Evolutionary conservation across 78 protist genomes (phyloP).

Genomic region (Dictyostelium intermedium): DNA sequence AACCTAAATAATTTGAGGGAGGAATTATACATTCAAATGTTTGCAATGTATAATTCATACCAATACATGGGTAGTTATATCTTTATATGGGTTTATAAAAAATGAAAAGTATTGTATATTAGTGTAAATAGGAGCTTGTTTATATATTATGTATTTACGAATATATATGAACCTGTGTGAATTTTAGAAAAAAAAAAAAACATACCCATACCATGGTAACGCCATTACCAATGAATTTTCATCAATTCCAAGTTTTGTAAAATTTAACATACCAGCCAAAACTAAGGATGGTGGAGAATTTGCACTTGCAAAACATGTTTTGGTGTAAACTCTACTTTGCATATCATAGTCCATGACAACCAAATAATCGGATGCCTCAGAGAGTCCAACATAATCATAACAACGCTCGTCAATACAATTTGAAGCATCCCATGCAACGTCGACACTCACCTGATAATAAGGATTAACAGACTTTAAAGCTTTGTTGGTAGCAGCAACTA

Average conservation of each 20-base stretch:
- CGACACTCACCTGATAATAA: constrained; percentile 59
- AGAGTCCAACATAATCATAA: constrained; percentile 71
- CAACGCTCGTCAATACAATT: constrained; percentile 74
- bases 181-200: background rate
- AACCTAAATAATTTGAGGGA: background rate
- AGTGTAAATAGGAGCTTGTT: no score
- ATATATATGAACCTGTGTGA: no score
- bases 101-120: no score
- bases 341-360: constrained; percentile 85
- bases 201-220: constrained; percentile 84
- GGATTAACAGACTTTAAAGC: constrained; percentile 37
- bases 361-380: constrained; percentile 64
- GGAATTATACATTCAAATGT: background rate
- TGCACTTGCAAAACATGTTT: constrained; percentile 74
- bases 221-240: constrained; percentile 68
- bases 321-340: constrained; percentile 35
- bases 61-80: constrained; percentile 77
- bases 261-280: constrained; percentile 47
- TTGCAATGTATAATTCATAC: background rate
- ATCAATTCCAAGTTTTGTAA: constrained; percentile 55
- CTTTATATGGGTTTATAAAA: no score
- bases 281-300: constrained; percentile 68
- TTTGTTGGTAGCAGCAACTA: constrained; percentile 23
- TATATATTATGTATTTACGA: no score
- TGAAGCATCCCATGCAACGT: constrained; percentile 85